These are phyloP conservation scores for Triglochin maritima DNA, from an alignment of 106 monocot genomes.

Conservation along the genomic window DNA sequence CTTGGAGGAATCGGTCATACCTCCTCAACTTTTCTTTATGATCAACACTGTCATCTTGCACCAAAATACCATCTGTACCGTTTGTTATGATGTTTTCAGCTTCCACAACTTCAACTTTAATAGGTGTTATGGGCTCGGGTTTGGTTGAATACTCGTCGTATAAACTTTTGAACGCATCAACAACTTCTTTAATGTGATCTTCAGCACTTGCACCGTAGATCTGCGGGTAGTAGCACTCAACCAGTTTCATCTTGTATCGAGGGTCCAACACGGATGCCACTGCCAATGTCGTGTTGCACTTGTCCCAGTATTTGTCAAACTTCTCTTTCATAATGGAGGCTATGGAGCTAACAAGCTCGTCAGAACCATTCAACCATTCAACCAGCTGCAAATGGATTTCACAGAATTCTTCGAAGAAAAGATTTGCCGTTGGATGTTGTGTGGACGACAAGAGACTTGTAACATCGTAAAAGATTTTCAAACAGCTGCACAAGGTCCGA, in stretches of 20 bases:
- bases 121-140: neutral
- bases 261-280: conserved; percentile 16
- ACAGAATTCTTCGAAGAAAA: conserved; percentile 21
- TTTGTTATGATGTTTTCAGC: neutral
- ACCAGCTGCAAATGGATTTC: conserved; percentile 15
- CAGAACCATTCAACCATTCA: conserved; percentile 12
- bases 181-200: conserved; percentile 7
- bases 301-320: conserved; percentile 10
- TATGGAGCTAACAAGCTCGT: conserved; percentile 2
- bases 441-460: conserved; percentile 14
- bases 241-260: conserved; percentile 22
- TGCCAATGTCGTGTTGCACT: conserved; percentile 8
- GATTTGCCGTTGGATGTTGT: conserved; percentile 10
- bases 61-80: neutral
- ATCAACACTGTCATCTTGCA: neutral
- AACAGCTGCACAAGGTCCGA: conserved; percentile 9
- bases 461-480: conserved; percentile 18
- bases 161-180: conserved; percentile 8
- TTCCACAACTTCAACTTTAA: neutral
- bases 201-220: conserved; percentile 18
- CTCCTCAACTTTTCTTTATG: conserved; percentile 4
- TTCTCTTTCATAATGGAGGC: conserved; percentile 13
- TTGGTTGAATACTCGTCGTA: conserved; percentile 7
- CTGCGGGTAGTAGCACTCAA: conserved; percentile 16
- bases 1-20: conserved; percentile 14